Base-by-base conservation (phyloP, 768 basidiomycete species). In the Serendipita vermifera region DNA sequence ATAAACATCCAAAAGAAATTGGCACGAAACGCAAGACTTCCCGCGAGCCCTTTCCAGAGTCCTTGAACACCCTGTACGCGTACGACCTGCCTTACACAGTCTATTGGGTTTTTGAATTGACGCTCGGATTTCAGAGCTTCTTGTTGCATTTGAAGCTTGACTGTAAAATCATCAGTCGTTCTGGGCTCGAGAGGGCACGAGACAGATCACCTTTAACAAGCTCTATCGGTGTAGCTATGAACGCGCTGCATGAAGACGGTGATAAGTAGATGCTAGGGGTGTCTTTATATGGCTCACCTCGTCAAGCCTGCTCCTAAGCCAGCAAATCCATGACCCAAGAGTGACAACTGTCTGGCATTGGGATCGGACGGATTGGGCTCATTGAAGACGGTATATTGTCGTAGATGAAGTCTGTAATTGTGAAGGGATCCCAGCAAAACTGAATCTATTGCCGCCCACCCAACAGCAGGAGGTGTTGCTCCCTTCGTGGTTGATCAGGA, bases 1-100 rank as follows among this genome's bases (percentile, higher is more conserved):
- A 83, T 71, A 66, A 87, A 89, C 80, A 87, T 82, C 77, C 79
- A 84, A 58, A 83, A 77, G 67, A 88, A 87, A 69, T 82, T 83
- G 57, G 77, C 77, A 48, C 87, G 71, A 66, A 83, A 87, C 3
- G 79, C 75, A 27, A 87, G 71, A 59, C 82, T 85, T 1, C 82
- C 85, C 0, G 79, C 77, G 59, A 89, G 75, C 55, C 86, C 87
- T 62, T 79, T 78, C 81, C 83, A 90, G 59, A 89, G 70, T 5
- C 87, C 87, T 15, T 66, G 56, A 5, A 78, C 48, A 13, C 88
- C 87, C 63, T 84, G 81, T 9, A 72, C 68, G 5, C 71, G 72
- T 17, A 83, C 67, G 38, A 88, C 75, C 65, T 87, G 77, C 32
- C 77, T 72, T 2, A 77, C 76, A 62, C 80, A 83, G 66, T 83